phyloP scores from a whole-genome alignment of 2,329 filamentous ascomycete species.

The Colletotrichum karsti region DNA sequence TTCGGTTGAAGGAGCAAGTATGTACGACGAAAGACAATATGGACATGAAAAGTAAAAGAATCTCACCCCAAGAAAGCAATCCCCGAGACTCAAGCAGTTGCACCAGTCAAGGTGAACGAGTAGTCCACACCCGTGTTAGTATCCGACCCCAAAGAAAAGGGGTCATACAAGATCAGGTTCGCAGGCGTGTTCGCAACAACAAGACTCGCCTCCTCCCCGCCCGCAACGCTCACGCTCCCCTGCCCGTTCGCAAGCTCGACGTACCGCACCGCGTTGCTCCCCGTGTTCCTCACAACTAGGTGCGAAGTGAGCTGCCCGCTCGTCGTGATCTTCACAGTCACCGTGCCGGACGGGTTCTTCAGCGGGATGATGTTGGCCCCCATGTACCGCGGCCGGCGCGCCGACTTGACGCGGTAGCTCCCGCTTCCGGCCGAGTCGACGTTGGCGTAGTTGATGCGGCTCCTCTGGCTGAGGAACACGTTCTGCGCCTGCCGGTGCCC shows the following conservation, averaged over 20 bases:
- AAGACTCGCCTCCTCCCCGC: conserved; percentile 50
- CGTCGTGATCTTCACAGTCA: conserved; percentile 43
- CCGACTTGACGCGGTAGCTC: conserved; percentile 50
- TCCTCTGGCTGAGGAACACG: conserved; percentile 44
- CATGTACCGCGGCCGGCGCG: conserved; percentile 55
- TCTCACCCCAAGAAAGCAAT: too few species aligned
- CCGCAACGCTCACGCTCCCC: conserved; percentile 41
- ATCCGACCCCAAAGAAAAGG: conserved; percentile 45
- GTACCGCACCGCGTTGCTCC: conserved; percentile 45
- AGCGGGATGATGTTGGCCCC: conserved; percentile 58
- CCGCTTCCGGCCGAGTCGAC: conserved; percentile 42
- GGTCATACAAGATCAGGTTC: conserved; percentile 51
- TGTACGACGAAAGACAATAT: too few species aligned
- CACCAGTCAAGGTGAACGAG: conserved; percentile 42
- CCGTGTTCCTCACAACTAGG: conserved; percentile 44
- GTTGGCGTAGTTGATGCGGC: conserved; percentile 49
- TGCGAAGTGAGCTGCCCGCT: conserved; percentile 47
- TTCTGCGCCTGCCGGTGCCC: conserved; percentile 50
- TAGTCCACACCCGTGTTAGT: conserved; percentile 49
- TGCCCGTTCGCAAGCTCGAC: conserved; percentile 42
- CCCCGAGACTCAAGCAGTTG: too few species aligned
- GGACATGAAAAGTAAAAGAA: too few species aligned
- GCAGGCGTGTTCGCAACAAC: conserved; percentile 58
- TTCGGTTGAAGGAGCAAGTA: too few species aligned
- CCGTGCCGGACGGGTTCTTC: conserved; percentile 39